Conservation (phyloP, 2,329 filamentous ascomycete species). For the Fusarium austroafricanum region DNA sequence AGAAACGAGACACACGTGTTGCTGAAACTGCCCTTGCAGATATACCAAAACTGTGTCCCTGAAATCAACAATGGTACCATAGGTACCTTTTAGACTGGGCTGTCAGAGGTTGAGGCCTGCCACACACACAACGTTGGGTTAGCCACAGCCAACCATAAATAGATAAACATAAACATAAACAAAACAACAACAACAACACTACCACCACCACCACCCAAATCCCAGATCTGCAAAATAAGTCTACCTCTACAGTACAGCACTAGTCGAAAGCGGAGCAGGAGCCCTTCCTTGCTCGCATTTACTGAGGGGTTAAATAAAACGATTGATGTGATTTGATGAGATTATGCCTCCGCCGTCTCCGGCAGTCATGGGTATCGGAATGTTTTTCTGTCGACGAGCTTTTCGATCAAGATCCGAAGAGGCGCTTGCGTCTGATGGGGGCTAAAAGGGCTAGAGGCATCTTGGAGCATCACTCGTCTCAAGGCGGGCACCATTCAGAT, state of each 20-base stretch:
- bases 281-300: slow-evolving; percentile 31
- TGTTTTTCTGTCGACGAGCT: slow-evolving; percentile 36
- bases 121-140: slow-evolving; percentile 3
- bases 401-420: slow-evolving; percentile 46
- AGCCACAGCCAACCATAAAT: slow-evolving; percentile 8
- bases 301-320: slow-evolving; percentile 36
- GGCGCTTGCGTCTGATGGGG: slow-evolving; percentile 44
- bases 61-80: slow-evolving; percentile 1
- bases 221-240: slow-evolving; percentile 19
- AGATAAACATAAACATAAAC: slow-evolving; percentile 12
- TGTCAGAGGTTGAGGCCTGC: slow-evolving; percentile 33
- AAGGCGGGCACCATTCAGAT: slow-evolving; percentile 48
- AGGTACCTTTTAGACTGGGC: slow-evolving; percentile 10
- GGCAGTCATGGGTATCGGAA: slow-evolving; percentile 40
- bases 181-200: slow-evolving; percentile 25
- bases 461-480: slow-evolving; percentile 26
- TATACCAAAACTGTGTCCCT: slow-evolving; percentile 19
- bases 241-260: background rate
- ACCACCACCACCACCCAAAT: background rate
- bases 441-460: slow-evolving; percentile 17
- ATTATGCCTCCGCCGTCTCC: slow-evolving; percentile 4
- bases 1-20: slow-evolving; percentile 34
- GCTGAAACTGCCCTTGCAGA: slow-evolving; percentile 32
- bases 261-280: slow-evolving; percentile 22
- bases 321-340: slow-evolving; percentile 31